Percentiles rank a stretch among this genome's conserved stretches.
These are phyloP conservation scores for Puccinia novopanici DNA, from an alignment of 1,284 basidiomycete species.

Conservation along the genomic window DNA sequence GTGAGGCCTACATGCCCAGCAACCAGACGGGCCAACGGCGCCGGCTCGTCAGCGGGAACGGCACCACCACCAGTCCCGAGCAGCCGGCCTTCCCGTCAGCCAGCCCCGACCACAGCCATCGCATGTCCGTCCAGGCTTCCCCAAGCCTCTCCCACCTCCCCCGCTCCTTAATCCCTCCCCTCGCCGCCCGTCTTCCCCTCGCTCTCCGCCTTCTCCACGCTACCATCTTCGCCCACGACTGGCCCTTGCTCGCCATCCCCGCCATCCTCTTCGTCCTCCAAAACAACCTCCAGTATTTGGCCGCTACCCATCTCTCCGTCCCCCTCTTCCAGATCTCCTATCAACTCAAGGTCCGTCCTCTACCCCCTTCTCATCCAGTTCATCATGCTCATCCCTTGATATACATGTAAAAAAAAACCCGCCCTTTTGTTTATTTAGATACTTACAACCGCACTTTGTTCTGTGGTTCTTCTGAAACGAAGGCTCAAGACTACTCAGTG, in stretches of 20 bases:
- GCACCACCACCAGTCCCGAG: slow-evolving; percentile 10
- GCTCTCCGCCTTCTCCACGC: slow-evolving; percentile 19
- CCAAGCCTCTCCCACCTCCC: neutral
- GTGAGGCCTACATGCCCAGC: slow-evolving; percentile 5
- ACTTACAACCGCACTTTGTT: slow-evolving; percentile 59
- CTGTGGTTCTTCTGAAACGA: slow-evolving; percentile 59
- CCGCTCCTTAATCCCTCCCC: neutral
- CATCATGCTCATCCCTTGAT: neutral
- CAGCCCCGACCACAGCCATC: slow-evolving; percentile 11
- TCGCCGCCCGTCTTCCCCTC: neutral
- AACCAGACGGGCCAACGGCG: slow-evolving; percentile 20
- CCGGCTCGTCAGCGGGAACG: slow-evolving; percentile 22
- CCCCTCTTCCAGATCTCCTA: slow-evolving; percentile 60
- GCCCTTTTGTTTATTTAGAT: slow-evolving; percentile 52
- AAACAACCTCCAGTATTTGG: slow-evolving; percentile 59
- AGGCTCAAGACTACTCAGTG: slow-evolving; percentile 58
- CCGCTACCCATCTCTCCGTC: slow-evolving; percentile 59
- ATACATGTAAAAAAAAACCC: neutral
- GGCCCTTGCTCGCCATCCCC: slow-evolving; percentile 56
- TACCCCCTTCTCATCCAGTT: neutral
- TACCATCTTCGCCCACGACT: slow-evolving; percentile 53
- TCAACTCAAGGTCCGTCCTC: slow-evolving; percentile 58
- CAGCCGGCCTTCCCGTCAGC: neutral
- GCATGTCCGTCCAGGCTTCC: slow-evolving; percentile 29
- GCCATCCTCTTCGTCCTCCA: slow-evolving; percentile 59